phyloP scores from a whole-genome alignment of 2,329 filamentous ascomycete species.

The Herpomyces periplanetae region DNA sequence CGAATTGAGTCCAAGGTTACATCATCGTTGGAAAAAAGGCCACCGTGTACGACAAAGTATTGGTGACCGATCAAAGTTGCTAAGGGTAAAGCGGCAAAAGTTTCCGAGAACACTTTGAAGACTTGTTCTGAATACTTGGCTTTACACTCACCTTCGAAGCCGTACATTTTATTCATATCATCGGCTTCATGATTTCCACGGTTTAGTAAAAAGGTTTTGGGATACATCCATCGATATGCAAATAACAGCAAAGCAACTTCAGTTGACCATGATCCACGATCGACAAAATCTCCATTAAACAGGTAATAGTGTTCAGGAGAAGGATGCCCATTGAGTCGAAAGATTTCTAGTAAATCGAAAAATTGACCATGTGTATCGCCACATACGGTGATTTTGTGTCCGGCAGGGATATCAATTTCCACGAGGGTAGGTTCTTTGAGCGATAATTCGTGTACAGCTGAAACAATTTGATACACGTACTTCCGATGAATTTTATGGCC shows the following conservation, averaged over 20 bases:
- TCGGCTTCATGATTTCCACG: slow-evolving; percentile 95
- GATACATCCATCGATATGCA: slow-evolving; percentile 80
- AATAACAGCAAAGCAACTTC: slow-evolving; percentile 79
- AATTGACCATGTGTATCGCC: slow-evolving; percentile 97
- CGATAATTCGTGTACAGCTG: slow-evolving; percentile 56
- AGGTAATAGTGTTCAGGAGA: slow-evolving; percentile 62
- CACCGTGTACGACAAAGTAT: slow-evolving; percentile 69
- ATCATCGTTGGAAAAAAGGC: slow-evolving; percentile 80
- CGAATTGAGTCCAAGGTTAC: slow-evolving; percentile 69
- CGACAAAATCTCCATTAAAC: slow-evolving; percentile 96
- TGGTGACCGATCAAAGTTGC: slow-evolving; percentile 69
- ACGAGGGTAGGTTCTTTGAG: slow-evolving; percentile 90
- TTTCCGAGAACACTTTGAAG: slow-evolving; percentile 93
- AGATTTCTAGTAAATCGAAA: slow-evolving; percentile 85
- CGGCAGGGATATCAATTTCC: slow-evolving; percentile 41
- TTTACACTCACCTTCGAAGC: slow-evolving; percentile 91
- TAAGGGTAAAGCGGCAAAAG: slow-evolving; percentile 67
- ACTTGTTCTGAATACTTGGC: slow-evolving; percentile 84
- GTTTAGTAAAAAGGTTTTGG: slow-evolving; percentile 66
- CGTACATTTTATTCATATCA: slow-evolving; percentile 95
- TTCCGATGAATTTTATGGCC: slow-evolving; percentile 85
- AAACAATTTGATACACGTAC: slow-evolving; percentile 84
- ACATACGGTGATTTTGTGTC: slow-evolving; percentile 54
- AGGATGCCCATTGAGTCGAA: slow-evolving; percentile 54
- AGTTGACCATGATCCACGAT: slow-evolving; percentile 88